A percentile compares a stretch with the other conserved stretches of the same genome.
phyloP scores from a whole-genome alignment of 2,329 filamentous ascomycete species.

The Fonsecaea monophora region DNA sequence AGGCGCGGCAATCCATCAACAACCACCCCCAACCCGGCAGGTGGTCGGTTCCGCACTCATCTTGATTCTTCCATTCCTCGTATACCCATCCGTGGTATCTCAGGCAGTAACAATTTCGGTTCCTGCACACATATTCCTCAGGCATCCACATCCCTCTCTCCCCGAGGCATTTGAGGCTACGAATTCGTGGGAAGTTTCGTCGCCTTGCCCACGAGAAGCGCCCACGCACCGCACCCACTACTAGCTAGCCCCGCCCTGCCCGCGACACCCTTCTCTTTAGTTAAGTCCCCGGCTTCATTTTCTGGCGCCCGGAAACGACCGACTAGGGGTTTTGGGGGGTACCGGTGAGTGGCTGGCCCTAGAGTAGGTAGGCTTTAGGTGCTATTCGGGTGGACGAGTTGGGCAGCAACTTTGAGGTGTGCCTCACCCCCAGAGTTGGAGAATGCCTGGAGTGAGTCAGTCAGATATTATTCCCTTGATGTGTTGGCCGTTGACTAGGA shows the following conservation, averaged over 20 bases:
- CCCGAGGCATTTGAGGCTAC: background rate
- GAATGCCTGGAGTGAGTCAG: background rate
- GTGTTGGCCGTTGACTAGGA: background rate
- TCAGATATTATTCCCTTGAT: background rate
- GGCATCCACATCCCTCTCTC: background rate
- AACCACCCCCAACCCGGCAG: background rate
- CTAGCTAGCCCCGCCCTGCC: background rate
- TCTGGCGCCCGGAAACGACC: slow-evolving; percentile 32
- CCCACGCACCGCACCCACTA: background rate
- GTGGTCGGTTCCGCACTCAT: background rate
- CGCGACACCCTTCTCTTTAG: background rate
- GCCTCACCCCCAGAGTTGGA: background rate
- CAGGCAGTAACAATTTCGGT: slow-evolving; percentile 3
- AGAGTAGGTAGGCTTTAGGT: background rate
- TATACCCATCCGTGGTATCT: too few relatives aligned
- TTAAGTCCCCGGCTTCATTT: slow-evolving; percentile 3
- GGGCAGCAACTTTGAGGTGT: slow-evolving; percentile 24
- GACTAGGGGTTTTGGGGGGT: slow-evolving; percentile 14
- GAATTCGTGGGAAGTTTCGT: background rate
- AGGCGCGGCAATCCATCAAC: background rate
- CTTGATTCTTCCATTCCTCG: background rate
- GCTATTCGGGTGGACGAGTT: slow-evolving; percentile 7
- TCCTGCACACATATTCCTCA: background rate
- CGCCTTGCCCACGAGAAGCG: background rate
- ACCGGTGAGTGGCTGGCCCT: slow-evolving; percentile 15